phyloP scores from a whole-genome alignment of 2,329 filamentous ascomycete genomes.

The Fonsecaea multimorphosa region DNA sequence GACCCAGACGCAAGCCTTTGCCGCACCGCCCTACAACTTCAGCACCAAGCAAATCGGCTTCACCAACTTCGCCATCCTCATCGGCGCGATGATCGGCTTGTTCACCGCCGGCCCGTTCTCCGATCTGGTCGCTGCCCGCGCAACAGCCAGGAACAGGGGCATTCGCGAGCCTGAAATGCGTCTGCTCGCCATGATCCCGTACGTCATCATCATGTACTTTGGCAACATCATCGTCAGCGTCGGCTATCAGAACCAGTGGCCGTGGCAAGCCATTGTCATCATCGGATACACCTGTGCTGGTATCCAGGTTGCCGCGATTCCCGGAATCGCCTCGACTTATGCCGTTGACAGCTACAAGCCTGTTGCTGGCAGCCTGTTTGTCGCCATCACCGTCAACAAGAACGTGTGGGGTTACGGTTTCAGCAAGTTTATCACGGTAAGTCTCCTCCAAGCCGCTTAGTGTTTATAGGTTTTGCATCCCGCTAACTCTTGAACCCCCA shows the following conservation, averaged over 20 bases:
- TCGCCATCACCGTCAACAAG: slow-evolving; percentile 68
- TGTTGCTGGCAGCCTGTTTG: slow-evolving; percentile 65
- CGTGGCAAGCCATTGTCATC: slow-evolving; percentile 61
- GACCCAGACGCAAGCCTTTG: slow-evolving; percentile 63
- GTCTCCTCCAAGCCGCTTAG: not conserved
- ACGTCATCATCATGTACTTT: slow-evolving; percentile 62
- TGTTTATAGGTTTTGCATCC: not conserved
- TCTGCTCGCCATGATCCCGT: slow-evolving; percentile 62
- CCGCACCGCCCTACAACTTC: slow-evolving; percentile 62
- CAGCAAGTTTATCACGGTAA: slow-evolving; percentile 58
- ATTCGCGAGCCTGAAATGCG: slow-evolving; percentile 66
- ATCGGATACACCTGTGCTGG: slow-evolving; percentile 63
- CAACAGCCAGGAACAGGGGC: slow-evolving; percentile 60
- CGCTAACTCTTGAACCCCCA: not conserved
- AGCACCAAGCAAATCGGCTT: slow-evolving; percentile 59
- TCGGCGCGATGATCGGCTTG: slow-evolving; percentile 62
- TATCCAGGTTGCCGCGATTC: slow-evolving; percentile 66
- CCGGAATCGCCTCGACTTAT: slow-evolving; percentile 64
- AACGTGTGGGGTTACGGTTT: slow-evolving; percentile 69
- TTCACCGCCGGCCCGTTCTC: slow-evolving; percentile 61
- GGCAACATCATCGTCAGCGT: slow-evolving; percentile 63
- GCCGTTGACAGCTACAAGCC: slow-evolving; percentile 70
- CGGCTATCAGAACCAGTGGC: slow-evolving; percentile 61
- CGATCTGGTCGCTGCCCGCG: slow-evolving; percentile 63
- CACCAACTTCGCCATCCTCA: slow-evolving; percentile 63